Conservation (phyloP, 75 land plant genomes). For the Cupressus sempervirens region DNA sequence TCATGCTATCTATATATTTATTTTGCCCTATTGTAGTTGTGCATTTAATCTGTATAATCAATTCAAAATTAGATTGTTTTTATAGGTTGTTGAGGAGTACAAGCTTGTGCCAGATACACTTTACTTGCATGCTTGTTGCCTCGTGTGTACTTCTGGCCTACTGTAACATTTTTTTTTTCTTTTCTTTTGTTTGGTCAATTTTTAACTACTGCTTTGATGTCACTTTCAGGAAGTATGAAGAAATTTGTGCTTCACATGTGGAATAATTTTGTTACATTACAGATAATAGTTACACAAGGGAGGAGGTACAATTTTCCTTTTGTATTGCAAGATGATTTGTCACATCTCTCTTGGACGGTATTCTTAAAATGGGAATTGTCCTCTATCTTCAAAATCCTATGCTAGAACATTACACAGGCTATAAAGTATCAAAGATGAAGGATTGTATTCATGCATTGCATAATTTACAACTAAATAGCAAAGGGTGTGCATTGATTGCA, state of each 20-base stretch:
- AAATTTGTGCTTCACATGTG: neutral
- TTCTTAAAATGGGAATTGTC: neutral
- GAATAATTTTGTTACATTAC: too few relatives aligned
- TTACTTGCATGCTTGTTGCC: slow-evolving; percentile 90
- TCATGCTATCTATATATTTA: neutral
- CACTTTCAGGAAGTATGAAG: neutral
- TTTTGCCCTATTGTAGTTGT: neutral
- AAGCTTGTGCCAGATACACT: slow-evolving; percentile 85
- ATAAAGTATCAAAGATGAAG: slow-evolving; percentile 51
- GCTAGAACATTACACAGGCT: slow-evolving; percentile 47
- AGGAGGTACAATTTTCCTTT: too few relatives aligned
- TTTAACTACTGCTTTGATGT: too few relatives aligned
- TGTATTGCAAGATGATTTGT: too few relatives aligned
- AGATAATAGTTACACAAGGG: too few relatives aligned
- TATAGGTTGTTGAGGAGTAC: slow-evolving; percentile 85
- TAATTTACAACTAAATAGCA: slow-evolving; percentile 50
- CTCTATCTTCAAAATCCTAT: slow-evolving; percentile 33
- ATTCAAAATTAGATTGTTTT: neutral
- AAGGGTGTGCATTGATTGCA: too few relatives aligned
- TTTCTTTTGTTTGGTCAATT: neutral
- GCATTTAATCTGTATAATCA: neutral
- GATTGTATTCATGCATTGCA: slow-evolving; percentile 57
- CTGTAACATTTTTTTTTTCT: slow-evolving; percentile 16
- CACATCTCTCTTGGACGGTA: too few relatives aligned
- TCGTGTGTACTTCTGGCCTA: slow-evolving; percentile 47